Base-by-base conservation (phyloP, 2,329 filamentous ascomycete species). In the Neoascochyta sp. region DNA sequence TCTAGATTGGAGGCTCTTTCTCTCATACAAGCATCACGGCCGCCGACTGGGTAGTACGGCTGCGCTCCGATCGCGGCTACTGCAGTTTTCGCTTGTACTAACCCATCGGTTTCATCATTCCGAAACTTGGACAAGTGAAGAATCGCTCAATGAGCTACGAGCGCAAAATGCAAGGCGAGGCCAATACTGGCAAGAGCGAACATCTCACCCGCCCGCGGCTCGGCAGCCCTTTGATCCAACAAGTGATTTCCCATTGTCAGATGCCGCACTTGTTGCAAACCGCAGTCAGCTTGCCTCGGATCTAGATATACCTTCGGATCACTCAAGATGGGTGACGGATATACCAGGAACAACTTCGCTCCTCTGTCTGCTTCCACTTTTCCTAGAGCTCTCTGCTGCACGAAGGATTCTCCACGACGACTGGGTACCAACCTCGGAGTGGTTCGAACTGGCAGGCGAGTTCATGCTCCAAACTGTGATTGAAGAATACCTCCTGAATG, bases 391-490 rank as follows among this genome's bases (percentile, higher is more conserved):
- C 80, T 72, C 71, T 11, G 58, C 63, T 3, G 49, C 60, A 5
- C 58, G 67, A 19, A 39, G 50, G 7, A 36, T 43, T 10, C 42
- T 59, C 11, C 48, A 41, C 22, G 54, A 52, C 16, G 54, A 62
- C 21, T 63, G 55, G 45, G 33, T 45, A 5, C 54, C 65, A 4
- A 61, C 52, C 4, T 41, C 52, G 5, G 51, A 60, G 8, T 73
- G 69, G 66, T 65, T 70, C 43, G 56, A 69, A 13, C 49, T 74
- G 7, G 63, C 66, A 1, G 65, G 60, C 1, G 59, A 65, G 10
- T 70, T 71, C 34, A 70, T 76, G 62, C 45, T 71, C 7, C 71
- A 76, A 36, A 66, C 70, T 19, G 63, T 63, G 7, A 39, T 74
- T 4, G 73, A 76, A 49, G 68, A 73, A 33, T 67, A 67, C 29